Conservation (phyloP, 2,329 filamentous ascomycete genomes). For the Arthrobotrys sinensis region DNA sequence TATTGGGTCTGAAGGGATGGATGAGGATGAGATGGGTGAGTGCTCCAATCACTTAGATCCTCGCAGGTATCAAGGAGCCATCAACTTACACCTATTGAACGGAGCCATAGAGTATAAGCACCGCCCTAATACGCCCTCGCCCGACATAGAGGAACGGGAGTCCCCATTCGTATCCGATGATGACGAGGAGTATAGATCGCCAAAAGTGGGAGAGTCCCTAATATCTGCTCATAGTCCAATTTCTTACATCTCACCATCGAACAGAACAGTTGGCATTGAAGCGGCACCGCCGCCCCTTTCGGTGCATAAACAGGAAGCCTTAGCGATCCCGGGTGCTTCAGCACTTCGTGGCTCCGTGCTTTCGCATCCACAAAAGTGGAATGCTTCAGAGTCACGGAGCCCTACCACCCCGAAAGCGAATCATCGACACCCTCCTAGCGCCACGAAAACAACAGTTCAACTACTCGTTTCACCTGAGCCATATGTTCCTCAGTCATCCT, state of each 20-base stretch:
- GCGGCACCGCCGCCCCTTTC: conserved; percentile 5
- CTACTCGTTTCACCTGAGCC: conserved; percentile 12
- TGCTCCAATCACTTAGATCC: not conserved
- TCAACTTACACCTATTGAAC: conserved; percentile 12
- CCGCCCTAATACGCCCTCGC: not conserved
- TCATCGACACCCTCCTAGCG: not conserved
- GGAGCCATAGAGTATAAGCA: conserved; percentile 38
- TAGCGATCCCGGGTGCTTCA: not conserved
- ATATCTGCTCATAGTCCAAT: conserved; percentile 29
- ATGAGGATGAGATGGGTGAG: conserved; percentile 52
- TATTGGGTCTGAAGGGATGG: conserved; percentile 10
- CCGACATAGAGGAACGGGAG: conserved; percentile 16
- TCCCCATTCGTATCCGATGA: conserved; percentile 13
- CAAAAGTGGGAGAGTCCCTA: conserved; percentile 53
- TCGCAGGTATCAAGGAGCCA: not conserved
- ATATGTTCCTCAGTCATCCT: conserved; percentile 1
- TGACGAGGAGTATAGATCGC: conserved; percentile 18
- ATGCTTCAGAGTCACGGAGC: conserved; percentile 7
- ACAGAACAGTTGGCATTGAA: conserved; percentile 38
- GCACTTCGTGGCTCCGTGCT: conserved; percentile 22
- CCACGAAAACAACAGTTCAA: not conserved
- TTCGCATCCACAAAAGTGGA: not conserved
- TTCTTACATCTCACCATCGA: conserved; percentile 48
- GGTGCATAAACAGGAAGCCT: not conserved
- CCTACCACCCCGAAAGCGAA: not conserved